Evolutionary conservation across 1,139 yeast species (phyloP), one percentile per base, ranked within the genome.

Genomic region (Blastobotrys petasosporus): DNA sequence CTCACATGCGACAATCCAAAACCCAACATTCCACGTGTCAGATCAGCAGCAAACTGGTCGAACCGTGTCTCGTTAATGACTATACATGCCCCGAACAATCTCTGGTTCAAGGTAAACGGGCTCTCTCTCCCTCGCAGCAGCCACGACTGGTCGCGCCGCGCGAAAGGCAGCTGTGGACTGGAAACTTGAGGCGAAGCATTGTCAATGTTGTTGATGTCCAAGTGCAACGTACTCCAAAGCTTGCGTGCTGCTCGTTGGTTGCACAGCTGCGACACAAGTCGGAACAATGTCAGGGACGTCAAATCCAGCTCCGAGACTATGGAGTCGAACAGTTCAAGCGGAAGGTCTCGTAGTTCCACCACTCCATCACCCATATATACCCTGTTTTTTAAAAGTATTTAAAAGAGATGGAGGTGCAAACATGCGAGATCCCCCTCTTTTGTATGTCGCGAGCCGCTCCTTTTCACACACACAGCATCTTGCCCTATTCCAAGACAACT

Each of bases 71-170:
- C 13, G 15, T 32, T 23, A 3, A 41, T 35, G 11, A 10, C 16
- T 11, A 41, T 41, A 35, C 39, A 35, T 4, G 35, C 28, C 3
- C 34, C 9, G 35, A 25, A 11, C 3, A 28, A 4, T 2, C 17
- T 8, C 30, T 41, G 44, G 4, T 41, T 39, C 4, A 34, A 16
- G 5, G 39, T 7, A 29, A 41, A 41, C 8, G 44, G 44, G 29
- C 35, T 34, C 13, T 41, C 44, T 10, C 15, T 8, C 11, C 35
- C 44, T 17, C 35, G 25, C 32, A 41, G 29, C 6, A 41, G 6
- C 39, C 39, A 41, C 7, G 39, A 28, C 35, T 41, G 44, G 34
- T 41, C 44, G 9, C 15, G 3, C 16, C 29, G 17, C 9, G 29
- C 28, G 29, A 30, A 41, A 3, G 44, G 35, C 28, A 35, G 16